Conservation (phyloP, 306 rosid genomes). For the Cucurbita pepo region DNA sequence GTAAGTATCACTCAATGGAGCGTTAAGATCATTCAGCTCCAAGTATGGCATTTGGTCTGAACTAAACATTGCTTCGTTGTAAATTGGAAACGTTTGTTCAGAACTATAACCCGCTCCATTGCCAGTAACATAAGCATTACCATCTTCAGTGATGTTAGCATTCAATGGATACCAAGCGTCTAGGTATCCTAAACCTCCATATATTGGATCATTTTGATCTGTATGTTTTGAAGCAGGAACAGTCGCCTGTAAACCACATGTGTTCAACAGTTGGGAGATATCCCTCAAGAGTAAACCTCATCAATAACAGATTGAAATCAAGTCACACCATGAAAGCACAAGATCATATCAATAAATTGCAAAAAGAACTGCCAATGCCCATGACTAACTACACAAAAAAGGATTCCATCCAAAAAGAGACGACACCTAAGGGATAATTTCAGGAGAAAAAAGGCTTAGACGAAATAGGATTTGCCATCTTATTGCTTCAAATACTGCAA, state of each 20-base stretch:
- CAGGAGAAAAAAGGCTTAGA: neutral
- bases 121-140: slow-evolving; percentile 16
- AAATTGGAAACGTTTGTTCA: slow-evolving; percentile 4
- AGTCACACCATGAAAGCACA: neutral
- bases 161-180: slow-evolving; percentile 1
- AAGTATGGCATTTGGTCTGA: slow-evolving; percentile 16
- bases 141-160: neutral
- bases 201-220: neutral
- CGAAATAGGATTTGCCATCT: neutral
- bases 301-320: neutral
- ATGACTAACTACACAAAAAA: too few species aligned
- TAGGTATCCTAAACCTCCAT: neutral
- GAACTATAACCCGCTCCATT: neutral
- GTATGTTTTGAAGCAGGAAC: neutral
- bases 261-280: neutral
- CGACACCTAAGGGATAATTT: too few species aligned
- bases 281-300: neutral
- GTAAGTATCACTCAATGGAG: slow-evolving; percentile 7
- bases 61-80: neutral
- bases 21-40: slow-evolving; percentile 46
- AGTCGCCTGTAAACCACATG: neutral
- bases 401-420: too few species aligned
- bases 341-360: neutral
- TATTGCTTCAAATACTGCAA: neutral
- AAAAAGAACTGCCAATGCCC: too few species aligned